Base-by-base conservation (phyloP, 352 stramenopile genomes). In the Globisporangium paddicum region DNA sequence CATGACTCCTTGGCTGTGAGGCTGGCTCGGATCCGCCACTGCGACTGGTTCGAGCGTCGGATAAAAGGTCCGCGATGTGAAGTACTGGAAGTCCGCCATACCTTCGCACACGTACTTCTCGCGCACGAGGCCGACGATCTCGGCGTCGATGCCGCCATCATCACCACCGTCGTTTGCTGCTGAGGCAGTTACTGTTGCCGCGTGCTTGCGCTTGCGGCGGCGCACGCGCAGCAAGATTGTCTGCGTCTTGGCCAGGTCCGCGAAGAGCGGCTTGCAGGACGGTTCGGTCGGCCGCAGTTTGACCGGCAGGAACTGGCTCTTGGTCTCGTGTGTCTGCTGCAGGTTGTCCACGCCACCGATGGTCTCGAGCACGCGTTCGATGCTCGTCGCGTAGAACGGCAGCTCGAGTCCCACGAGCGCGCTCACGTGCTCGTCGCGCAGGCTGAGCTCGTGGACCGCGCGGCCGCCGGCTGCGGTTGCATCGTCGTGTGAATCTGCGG, bases 71-170 rank as follows among this genome's bases (percentile, higher is more conserved):
- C 70, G 56, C 21, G 82, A 68, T 1, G 84, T 89, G 32, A 93
- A 81, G 68, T 89, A 93, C 67, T 93, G 84, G 66, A 90, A 93
- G 63, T 93, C 84, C 28, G 82, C 84, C 82, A 93, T 90, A 55
- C 84, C 84, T 66, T 93, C 80, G 56, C 84, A 92, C 45, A 92
- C 80, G 58, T 90, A 93, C 62, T 91, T 93, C 47, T 91, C 84
- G 7, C 67, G 66, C 32, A 89, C 70, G 45, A 92, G 58, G 0
- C 79, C 82, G 16, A 87, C 74, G n/a, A 92, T 68, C 25, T 87
- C 58, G 8, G 77, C 75, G 14, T 64, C 60, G 16, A 75, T 45
- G 2, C 44, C 10, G 7, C 38, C 38, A 1, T 23, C 54, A 3
- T 51, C 50, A 57, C 68, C 35, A 16, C 1, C 46, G 3, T 6